Evolutionary conservation across 805 yeast genomes (phyloP).

Genomic region (Candida vaughaniae): DNA sequence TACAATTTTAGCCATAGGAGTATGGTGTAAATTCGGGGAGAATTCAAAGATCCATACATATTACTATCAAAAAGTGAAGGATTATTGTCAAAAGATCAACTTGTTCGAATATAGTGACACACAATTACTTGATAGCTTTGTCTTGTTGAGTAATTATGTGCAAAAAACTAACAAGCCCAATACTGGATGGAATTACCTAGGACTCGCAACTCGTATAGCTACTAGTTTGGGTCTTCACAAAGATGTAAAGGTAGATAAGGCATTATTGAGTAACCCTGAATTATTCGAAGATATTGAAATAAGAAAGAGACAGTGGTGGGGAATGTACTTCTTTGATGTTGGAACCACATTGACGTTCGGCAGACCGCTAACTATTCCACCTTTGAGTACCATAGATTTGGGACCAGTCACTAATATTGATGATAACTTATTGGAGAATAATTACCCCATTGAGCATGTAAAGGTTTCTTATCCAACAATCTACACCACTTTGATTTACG

Average conservation of each 20-base stretch:
- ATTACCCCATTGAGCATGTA: slow-evolving; percentile 10
- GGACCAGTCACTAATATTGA: slow-evolving; percentile 19
- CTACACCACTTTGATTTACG: slow-evolving; percentile 20
- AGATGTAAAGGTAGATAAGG: slow-evolving; percentile 16
- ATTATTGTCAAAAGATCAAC: slow-evolving; percentile 14
- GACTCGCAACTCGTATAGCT: slow-evolving; percentile 20
- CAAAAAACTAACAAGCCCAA: slow-evolving; percentile 19
- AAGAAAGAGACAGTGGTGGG: slow-evolving; percentile 23
- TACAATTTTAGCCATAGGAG: slow-evolving; percentile 19
- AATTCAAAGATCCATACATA: slow-evolving; percentile 17
- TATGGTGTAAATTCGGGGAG: slow-evolving; percentile 23
- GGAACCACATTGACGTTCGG: slow-evolving; percentile 22
- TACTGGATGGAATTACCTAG: slow-evolving; percentile 21
- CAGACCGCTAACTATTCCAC: slow-evolving; percentile 20
- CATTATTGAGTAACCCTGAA: slow-evolving; percentile 7
- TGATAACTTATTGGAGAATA: slow-evolving; percentile 15
- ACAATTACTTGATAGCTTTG: slow-evolving; percentile 19
- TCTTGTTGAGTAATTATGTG: slow-evolving; percentile 18
- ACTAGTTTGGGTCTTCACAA: slow-evolving; percentile 22
- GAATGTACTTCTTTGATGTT: slow-evolving; percentile 22
- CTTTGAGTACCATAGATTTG: slow-evolving; percentile 19
- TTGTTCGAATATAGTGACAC: slow-evolving; percentile 21
- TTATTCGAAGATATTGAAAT: slow-evolving; percentile 19
- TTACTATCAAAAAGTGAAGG: slow-evolving; percentile 18
- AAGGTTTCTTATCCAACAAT: slow-evolving; percentile 20